Percentiles rank a stretch among this genome's conserved stretches.
Evolutionary conservation across 2,329 filamentous ascomycete species (phyloP).

Genomic region (Trichoderma atroviride): DNA sequence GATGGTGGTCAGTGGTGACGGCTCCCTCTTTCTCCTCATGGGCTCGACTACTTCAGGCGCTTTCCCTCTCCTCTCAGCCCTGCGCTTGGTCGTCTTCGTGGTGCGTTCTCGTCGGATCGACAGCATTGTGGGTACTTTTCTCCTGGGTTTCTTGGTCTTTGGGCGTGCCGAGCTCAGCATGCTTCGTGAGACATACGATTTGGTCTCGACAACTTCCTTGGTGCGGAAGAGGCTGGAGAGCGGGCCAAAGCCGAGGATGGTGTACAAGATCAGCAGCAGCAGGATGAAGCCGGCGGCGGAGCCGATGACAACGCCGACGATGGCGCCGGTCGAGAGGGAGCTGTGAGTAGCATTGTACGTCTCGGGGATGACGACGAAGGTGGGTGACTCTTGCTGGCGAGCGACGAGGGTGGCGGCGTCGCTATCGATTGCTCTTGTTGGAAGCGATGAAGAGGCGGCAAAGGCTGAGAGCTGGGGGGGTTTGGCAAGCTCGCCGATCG

Average conservation of each 20-base stretch:
- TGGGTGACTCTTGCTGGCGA: slow-evolving; percentile 25
- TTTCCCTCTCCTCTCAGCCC: slow-evolving; percentile 5
- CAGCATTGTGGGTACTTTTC: slow-evolving; percentile 18
- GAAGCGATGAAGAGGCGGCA: not conserved
- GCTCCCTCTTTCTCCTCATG: slow-evolving; percentile 22
- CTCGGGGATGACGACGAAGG: slow-evolving; percentile 41
- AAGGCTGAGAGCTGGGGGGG: not conserved
- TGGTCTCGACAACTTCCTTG: slow-evolving; percentile 13
- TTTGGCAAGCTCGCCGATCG: slow-evolving; percentile 1
- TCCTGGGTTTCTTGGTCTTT: slow-evolving; percentile 23
- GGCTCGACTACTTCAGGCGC: slow-evolving; percentile 31
- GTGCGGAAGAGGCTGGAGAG: slow-evolving; percentile 31
- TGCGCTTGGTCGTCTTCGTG: slow-evolving; percentile 38
- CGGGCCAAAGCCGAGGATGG: slow-evolving; percentile 49
- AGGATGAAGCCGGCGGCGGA: slow-evolving; percentile 55
- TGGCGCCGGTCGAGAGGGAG: slow-evolving; percentile 48
- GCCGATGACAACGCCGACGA: slow-evolving; percentile 51
- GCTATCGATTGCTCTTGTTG: not conserved
- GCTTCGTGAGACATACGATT: slow-evolving; percentile 26
- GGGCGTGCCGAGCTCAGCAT: slow-evolving; percentile 28
- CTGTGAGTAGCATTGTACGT: slow-evolving; percentile 41
- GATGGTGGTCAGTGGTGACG: slow-evolving; percentile 34
- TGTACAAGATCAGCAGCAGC: slow-evolving; percentile 55
- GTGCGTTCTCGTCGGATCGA: slow-evolving; percentile 27
- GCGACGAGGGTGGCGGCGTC: slow-evolving; percentile 7